Conservation (phyloP, 2,329 filamentous ascomycete genomes). For the Nothophoma quercina region DNA sequence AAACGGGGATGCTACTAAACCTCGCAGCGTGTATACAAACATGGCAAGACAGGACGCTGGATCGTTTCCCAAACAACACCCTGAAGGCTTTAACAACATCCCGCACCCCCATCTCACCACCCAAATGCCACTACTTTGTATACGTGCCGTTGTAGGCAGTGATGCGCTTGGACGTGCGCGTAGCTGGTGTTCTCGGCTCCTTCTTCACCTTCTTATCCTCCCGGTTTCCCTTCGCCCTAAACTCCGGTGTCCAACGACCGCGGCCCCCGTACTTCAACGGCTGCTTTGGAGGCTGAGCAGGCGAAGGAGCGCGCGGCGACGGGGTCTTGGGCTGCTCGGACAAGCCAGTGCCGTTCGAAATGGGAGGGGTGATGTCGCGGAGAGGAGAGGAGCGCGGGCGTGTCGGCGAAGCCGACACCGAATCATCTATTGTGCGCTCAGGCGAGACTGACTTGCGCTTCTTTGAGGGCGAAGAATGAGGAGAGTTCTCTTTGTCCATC, state of each 20-base stretch:
- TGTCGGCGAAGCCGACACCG: not conserved
- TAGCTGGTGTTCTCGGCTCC: not conserved
- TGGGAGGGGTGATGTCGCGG: not conserved
- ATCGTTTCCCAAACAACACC: not conserved
- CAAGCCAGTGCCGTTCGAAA: not conserved
- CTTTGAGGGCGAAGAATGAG: not conserved
- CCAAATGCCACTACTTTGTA: not conserved
- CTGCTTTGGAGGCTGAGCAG: not conserved
- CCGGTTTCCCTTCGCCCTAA: too few relatives aligned
- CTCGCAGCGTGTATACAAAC: too few relatives aligned
- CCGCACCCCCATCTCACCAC: not conserved
- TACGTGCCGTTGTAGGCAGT: not conserved
- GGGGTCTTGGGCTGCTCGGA: too few relatives aligned
- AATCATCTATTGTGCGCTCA: not conserved
- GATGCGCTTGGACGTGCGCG: not conserved
- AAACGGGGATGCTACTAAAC: not conserved
- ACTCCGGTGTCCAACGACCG: not conserved
- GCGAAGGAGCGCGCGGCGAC: not conserved
- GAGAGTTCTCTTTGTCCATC: not conserved
- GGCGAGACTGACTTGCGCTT: slow-evolving; percentile 3
- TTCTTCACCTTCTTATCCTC: not conserved
- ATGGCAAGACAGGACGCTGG: not conserved
- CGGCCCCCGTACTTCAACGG: not conserved
- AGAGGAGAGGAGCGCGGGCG: not conserved
- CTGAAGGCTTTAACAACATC: not conserved